phyloP scores from a whole-genome alignment of 164 flowering plant species.

The Vitis vinifera region DNA sequence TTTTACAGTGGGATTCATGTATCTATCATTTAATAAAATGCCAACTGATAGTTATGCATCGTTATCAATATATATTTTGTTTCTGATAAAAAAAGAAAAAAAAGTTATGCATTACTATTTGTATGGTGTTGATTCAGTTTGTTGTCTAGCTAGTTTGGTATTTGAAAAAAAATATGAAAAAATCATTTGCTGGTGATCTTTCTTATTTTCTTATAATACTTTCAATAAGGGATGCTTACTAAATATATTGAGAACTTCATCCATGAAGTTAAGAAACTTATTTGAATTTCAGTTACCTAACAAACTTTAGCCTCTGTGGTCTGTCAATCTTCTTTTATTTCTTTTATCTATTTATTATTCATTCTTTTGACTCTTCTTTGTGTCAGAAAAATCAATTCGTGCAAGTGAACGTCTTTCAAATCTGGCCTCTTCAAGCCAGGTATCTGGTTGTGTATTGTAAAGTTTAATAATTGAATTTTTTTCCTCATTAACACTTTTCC shows the following conservation, averaged over 20 bases:
- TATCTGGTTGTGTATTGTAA: slow-evolving; percentile 18
- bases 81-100: too few species aligned
- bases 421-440: slow-evolving; percentile 51
- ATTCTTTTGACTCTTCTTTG: slow-evolving; percentile 10
- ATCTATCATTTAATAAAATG: neutral
- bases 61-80: too few species aligned
- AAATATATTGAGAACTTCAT: too few species aligned
- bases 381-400: slow-evolving; percentile 38
- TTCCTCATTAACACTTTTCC: neutral
- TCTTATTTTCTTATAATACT: too few species aligned
- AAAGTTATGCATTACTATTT: too few species aligned
- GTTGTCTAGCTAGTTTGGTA: too few species aligned
- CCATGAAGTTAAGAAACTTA: neutral
- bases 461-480: neutral
- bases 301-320: neutral
- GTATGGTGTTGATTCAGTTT: too few species aligned
- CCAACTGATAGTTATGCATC: too few species aligned
- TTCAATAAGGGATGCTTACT: too few species aligned
- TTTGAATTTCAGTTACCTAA: neutral
- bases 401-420: slow-evolving; percentile 17
- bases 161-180: too few species aligned
- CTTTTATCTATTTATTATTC: neutral
- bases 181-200: too few species aligned
- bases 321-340: neutral
- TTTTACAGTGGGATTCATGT: neutral